Percentiles rank a stretch among this genome's conserved stretches.
Conservation (phyloP, 2,329 filamentous ascomycete genomes). For the Bipolaris oryzae region DNA sequence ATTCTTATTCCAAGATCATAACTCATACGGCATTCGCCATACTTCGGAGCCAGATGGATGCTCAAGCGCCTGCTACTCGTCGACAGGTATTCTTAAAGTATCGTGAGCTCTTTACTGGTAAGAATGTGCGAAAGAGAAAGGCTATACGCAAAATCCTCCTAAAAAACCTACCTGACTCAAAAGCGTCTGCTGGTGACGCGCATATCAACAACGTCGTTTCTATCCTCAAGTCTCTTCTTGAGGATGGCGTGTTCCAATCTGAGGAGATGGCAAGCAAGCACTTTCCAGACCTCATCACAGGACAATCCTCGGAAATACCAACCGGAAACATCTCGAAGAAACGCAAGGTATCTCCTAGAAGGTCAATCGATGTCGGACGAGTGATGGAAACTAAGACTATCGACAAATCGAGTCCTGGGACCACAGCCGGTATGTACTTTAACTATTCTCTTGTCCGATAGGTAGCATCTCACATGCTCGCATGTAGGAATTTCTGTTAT, state of each 20-base stretch:
- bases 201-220: not conserved
- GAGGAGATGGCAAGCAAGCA: constrained; percentile 1
- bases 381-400: not conserved
- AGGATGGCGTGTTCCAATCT: constrained; percentile 2
- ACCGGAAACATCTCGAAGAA: not conserved
- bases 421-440: not conserved
- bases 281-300: constrained; percentile 1
- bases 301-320: not conserved
- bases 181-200: constrained; percentile 1
- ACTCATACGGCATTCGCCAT: not conserved
- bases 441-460: not conserved
- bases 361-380: not conserved
- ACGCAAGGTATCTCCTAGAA: not conserved
- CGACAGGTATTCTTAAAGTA: constrained; percentile 4
- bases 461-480: not conserved
- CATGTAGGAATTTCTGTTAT: not conserved
- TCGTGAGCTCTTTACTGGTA: constrained; percentile 1
- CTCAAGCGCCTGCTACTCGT: constrained; percentile 1
- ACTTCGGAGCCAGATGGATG: not conserved
- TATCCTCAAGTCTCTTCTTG: constrained; percentile 2
- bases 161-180: not conserved
- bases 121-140: constrained; percentile 3
- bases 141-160: constrained; percentile 3
- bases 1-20: not conserved
- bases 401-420: not conserved